Base-by-base conservation (phyloP, 352 stramenopile species). In the Pythium brachiatum region DNA sequence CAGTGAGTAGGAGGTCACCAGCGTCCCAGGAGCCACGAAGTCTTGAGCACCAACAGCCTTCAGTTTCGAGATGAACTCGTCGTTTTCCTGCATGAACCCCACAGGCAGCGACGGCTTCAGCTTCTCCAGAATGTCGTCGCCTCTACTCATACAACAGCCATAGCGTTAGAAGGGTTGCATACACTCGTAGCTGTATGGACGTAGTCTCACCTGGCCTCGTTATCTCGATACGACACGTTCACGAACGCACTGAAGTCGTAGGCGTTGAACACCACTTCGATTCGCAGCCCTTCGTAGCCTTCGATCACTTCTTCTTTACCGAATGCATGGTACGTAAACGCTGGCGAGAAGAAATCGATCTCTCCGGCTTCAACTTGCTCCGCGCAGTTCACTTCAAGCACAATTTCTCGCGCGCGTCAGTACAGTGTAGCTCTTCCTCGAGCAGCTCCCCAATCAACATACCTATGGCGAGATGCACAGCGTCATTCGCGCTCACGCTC, bases 301-400 rank as follows among this genome's bases (percentile, higher is more conserved):
- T 83, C 72, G 18, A 93, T 71, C n/a, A 67, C 31, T 58, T 95
- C 83, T 11, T 91, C 75, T 25, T 83, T 89, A 7, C 81, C 83
- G 53, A 92, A 93, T 26, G 78, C 76, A 43, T 95, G 86, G 65
- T 95, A 95, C 54, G 86, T 90, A 68, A 92, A 93, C 44, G 73
- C 75, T 15, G 86, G 86, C 18, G 66, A 65, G 62, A 93, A 94
- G 57, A 62, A 82, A 12, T 75, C 48, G 27, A 81, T 69, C 39
- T 56, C 64, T 34, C 74, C 54, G 13, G 72, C 63, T 63, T 85
- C 68, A 75, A 81, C 63, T 61, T 83, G 73, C 27, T 69, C 47
- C 9, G 41, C 57, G 25, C 76, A 62, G 21, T 60, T 78, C 60
- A 81, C 79, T 89, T 64, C 46, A 57, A 55, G 16, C 34, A 57